Evolutionary conservation across 2,329 filamentous ascomycete species (phyloP).

Genomic region (Furcasterigmium sp.): DNA sequence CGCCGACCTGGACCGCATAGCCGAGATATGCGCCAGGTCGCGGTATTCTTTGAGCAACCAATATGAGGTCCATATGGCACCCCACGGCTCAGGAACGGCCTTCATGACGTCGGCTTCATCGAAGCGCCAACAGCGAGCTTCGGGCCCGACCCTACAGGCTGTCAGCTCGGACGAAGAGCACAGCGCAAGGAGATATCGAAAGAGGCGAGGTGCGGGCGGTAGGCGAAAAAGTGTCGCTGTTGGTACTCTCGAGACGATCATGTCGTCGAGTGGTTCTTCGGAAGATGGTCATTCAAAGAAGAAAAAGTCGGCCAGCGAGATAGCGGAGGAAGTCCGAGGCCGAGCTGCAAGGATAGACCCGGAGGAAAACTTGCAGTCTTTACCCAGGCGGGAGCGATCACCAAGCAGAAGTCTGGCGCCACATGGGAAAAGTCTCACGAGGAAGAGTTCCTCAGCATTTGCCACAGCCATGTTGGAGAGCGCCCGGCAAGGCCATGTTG

Average conservation of each 20-base stretch:
- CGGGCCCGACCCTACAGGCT: conserved; percentile 52
- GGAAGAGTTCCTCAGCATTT: conserved; percentile 25
- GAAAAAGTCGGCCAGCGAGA: conserved; percentile 47
- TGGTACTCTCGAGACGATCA: conserved; percentile 61
- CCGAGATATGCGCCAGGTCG: conserved; percentile 61
- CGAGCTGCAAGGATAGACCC: conserved; percentile 34
- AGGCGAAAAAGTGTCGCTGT: conserved; percentile 50
- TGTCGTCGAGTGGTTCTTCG: conserved; percentile 60
- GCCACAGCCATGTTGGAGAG: conserved; percentile 31
- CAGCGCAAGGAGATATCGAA: conserved; percentile 27
- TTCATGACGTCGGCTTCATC: conserved; percentile 32
- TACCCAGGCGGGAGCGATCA: conserved; percentile 17
- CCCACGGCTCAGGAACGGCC: conserved; percentile 51
- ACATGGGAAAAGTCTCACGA: conserved; percentile 1
- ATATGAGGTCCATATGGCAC: conserved; percentile 60
- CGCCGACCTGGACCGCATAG: conserved; percentile 58
- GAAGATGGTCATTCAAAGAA: conserved; percentile 58
- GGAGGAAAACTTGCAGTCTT: no score
- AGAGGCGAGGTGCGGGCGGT: conserved; percentile 30
- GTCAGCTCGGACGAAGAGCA: conserved; percentile 54
- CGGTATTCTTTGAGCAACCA: conserved; percentile 62
- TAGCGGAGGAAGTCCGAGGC: conserved; percentile 49
- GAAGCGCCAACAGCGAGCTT: conserved; percentile 20
- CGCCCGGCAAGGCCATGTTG: conserved; percentile 22
- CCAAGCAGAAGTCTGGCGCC: conserved; percentile 11